Conservation (phyloP, 108 stramenopile species). For the Nannochloropsis oceanica region DNA sequence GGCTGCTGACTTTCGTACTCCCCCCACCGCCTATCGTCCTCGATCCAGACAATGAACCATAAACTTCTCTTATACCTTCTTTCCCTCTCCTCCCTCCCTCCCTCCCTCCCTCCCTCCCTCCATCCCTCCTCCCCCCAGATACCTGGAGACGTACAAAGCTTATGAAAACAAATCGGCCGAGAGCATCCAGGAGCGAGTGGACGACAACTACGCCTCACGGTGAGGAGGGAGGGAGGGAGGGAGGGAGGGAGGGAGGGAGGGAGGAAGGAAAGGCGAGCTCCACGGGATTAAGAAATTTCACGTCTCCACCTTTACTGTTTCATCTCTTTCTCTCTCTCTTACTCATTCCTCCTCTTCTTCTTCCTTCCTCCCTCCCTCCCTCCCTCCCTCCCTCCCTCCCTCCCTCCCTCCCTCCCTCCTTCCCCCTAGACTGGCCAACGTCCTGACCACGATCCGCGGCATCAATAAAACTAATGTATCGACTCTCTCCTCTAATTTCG, state of each 20-base stretch:
- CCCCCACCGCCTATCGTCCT: neutral
- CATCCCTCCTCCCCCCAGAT: constrained; percentile 36
- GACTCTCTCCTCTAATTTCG: constrained; percentile 50
- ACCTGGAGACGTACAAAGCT: constrained; percentile 79
- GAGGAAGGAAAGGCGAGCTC: too few relatives aligned
- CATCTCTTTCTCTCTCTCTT: neutral
- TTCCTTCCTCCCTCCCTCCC: neutral
- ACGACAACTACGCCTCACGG: constrained; percentile 25
- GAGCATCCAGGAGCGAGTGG: constrained; percentile 49
- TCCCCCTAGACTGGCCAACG: constrained; percentile 47
- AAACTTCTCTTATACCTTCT: too few relatives aligned
- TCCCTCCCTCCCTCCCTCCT: neutral
- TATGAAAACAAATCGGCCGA: constrained; percentile 66
- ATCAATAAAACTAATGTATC: constrained; percentile 66
- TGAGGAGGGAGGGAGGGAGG: neutral
- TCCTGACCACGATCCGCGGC: constrained; percentile 42
- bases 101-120: neutral
- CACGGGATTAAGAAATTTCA: neutral
- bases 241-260: neutral
- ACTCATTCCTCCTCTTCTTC: neutral
- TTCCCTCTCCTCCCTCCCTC: neutral
- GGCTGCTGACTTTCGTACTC: neutral
- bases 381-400: neutral
- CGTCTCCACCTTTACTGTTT: neutral
- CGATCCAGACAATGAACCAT: neutral